Evolutionary conservation across 331 rosid species (phyloP).

Genomic region (Cydonia oblonga): DNA sequence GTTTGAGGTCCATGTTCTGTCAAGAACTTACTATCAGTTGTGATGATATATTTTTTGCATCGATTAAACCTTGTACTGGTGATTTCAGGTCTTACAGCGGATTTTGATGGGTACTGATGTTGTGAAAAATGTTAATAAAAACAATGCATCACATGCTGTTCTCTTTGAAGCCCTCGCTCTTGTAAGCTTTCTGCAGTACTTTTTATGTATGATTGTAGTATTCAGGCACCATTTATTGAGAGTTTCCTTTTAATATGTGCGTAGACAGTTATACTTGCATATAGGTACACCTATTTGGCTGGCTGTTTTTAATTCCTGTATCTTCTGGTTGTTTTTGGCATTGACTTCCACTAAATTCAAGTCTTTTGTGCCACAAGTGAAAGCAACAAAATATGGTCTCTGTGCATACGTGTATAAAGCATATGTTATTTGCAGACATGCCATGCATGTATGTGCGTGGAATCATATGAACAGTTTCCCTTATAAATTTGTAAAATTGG

Average conservation of each 20-base stretch:
- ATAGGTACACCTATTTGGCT: not conserved
- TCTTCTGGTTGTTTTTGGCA: not conserved
- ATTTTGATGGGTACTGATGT: constrained; percentile 99
- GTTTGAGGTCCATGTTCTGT: constrained; percentile 66
- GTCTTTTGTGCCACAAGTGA: not conserved
- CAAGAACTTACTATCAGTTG: not conserved
- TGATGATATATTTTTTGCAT: not conserved
- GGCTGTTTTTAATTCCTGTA: not conserved
- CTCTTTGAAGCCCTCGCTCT: constrained; percentile 99
- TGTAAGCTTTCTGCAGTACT: constrained; percentile 37
- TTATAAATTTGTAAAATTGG: not conserved
- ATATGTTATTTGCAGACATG: too few relatives aligned
- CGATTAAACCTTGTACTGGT: constrained; percentile 17
- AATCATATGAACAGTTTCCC: not conserved
- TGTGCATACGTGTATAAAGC: not conserved
- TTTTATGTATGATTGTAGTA: not conserved
- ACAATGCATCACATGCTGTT: constrained; percentile 98
- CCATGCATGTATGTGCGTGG: not conserved
- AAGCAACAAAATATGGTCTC: not conserved
- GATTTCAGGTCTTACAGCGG: constrained; percentile 92
- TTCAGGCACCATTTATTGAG: not conserved
- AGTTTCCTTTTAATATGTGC: not conserved
- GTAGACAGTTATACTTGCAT: not conserved
- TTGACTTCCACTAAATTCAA: not conserved
- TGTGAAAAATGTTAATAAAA: constrained; percentile 96